phyloP scores from a whole-genome alignment of 768 basidiomycete genomes.

The Termitomyces sp. region DNA sequence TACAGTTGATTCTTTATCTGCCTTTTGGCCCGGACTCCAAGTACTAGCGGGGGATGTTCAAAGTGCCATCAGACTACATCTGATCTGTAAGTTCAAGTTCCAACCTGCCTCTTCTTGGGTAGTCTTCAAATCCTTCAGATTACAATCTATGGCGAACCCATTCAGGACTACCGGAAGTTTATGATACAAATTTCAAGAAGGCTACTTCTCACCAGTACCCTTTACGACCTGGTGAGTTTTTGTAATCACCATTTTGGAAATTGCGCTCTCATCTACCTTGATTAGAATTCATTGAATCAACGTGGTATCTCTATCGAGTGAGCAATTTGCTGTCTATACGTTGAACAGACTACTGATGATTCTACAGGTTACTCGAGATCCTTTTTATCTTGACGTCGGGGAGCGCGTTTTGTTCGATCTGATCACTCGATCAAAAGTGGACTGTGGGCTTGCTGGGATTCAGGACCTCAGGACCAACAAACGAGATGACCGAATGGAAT shows the following conservation, averaged over 20 bases:
- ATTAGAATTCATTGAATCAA: constrained; percentile 91
- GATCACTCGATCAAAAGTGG: constrained; percentile 68
- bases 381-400: constrained; percentile 90
- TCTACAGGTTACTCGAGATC: constrained; percentile 83
- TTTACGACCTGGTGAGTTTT: constrained; percentile 61
- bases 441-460: constrained; percentile 85
- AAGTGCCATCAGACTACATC: constrained; percentile 89
- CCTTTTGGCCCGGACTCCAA: constrained; percentile 97
- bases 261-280: neutral
- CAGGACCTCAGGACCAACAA: constrained; percentile 74
- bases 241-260: neutral
- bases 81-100: constrained; percentile 64
- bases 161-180: constrained; percentile 90
- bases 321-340: constrained; percentile 20
- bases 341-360: neutral
- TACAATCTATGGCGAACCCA: constrained; percentile 92
- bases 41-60: constrained; percentile 83
- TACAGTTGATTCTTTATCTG: constrained; percentile 92
- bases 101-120: neutral
- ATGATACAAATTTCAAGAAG: constrained; percentile 71
- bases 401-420: constrained; percentile 83
- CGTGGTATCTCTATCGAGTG: constrained; percentile 92
- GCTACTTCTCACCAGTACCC: constrained; percentile 81
- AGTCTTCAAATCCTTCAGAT: constrained; percentile 41
- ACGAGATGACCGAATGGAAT: constrained; percentile 95